These are phyloP conservation scores for Emergomyces africanus DNA, from an alignment of 2,329 filamentous ascomycete species.

Conservation along the genomic window DNA sequence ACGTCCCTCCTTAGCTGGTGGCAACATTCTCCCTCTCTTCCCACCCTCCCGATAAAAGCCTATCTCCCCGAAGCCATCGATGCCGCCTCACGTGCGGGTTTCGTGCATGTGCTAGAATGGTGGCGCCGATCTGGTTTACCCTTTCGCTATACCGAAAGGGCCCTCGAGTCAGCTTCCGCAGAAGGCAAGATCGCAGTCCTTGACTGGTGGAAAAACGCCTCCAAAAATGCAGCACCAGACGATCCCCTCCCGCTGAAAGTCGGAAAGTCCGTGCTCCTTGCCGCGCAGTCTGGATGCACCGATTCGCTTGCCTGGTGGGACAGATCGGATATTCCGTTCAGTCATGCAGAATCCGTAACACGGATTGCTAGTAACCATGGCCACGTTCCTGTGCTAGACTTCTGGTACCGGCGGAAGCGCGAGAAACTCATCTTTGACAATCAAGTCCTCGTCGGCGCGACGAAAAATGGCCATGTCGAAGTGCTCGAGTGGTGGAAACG, in stretches of 20 bases:
- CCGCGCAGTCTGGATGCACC: constrained; percentile 68
- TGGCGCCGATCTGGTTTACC: constrained; percentile 74
- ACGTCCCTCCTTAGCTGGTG: constrained; percentile 83
- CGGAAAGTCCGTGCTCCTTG: constrained; percentile 71
- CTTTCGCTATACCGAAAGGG: constrained; percentile 73
- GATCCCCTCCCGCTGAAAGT: constrained; percentile 53
- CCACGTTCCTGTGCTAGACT: constrained; percentile 68
- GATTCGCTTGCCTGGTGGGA: constrained; percentile 82
- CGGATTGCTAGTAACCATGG: constrained; percentile 77
- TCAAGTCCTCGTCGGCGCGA: constrained; percentile 73
- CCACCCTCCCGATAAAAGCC: constrained; percentile 71
- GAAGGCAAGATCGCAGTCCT: constrained; percentile 76
- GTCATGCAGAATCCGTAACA: constrained; percentile 68
- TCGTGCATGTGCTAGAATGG: constrained; percentile 77
- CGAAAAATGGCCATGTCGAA: constrained; percentile 69
- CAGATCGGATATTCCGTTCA: constrained; percentile 62
- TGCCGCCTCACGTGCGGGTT: constrained; percentile 73
- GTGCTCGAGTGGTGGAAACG: constrained; percentile 90
- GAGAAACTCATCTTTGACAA: constrained; percentile 71
- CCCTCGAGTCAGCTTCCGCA: constrained; percentile 75
- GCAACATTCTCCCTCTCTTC: constrained; percentile 69
- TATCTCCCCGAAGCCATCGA: constrained; percentile 79
- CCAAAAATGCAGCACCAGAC: constrained; percentile 43
- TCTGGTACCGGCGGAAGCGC: constrained; percentile 65
- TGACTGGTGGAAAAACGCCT: constrained; percentile 81